Percentiles rank a stretch among this genome's conserved stretches.
phyloP scores from a whole-genome alignment of 768 basidiomycete species.

The Filobasidium wieringae region DNA sequence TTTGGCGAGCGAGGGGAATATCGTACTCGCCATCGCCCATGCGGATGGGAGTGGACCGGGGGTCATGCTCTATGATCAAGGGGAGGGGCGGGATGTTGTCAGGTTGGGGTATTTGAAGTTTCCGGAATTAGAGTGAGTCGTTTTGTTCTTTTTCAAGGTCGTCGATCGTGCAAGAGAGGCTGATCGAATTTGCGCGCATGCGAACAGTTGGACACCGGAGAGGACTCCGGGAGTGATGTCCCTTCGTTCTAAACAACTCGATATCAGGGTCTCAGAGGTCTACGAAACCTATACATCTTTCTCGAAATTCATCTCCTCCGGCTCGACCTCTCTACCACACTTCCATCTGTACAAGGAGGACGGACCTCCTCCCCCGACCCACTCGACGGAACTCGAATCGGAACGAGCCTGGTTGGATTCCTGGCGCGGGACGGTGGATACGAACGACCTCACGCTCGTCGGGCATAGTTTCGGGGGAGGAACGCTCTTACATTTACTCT shows the following conservation, averaged over 20 bases:
- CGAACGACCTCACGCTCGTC: slow-evolving; percentile 41
- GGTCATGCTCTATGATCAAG: slow-evolving; percentile 41
- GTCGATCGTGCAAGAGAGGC: background rate
- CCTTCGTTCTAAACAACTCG: slow-evolving; percentile 54
- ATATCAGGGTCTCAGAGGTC: slow-evolving; percentile 58
- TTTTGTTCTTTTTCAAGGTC: background rate
- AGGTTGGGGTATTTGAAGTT: slow-evolving; percentile 6
- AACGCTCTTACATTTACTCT: slow-evolving; percentile 42
- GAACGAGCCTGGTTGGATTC: background rate
- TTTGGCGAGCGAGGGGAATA: slow-evolving; percentile 63
- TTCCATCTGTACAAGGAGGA: background rate
- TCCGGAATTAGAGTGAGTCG: slow-evolving; percentile 22
- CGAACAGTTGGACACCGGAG: slow-evolving; percentile 8
- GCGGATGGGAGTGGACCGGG: slow-evolving; percentile 62
- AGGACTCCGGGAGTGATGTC: slow-evolving; percentile 5
- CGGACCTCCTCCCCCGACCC: background rate
- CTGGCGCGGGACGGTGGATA: slow-evolving; percentile 25
- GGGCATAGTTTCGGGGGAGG: slow-evolving; percentile 53
- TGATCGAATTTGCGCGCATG: background rate
- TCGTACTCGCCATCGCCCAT: slow-evolving; percentile 74
- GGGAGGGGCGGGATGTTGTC: background rate
- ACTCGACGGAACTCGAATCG: background rate
- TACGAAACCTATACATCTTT: slow-evolving; percentile 55
- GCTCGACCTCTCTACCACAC: slow-evolving; percentile 4
- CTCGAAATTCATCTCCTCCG: slow-evolving; percentile 44